Percentiles rank a stretch among this genome's conserved stretches.
These are phyloP conservation scores for Irineochytrium annulatum DNA, from an alignment of 192 early-diverging fungal genomes.

Conservation along the genomic window DNA sequence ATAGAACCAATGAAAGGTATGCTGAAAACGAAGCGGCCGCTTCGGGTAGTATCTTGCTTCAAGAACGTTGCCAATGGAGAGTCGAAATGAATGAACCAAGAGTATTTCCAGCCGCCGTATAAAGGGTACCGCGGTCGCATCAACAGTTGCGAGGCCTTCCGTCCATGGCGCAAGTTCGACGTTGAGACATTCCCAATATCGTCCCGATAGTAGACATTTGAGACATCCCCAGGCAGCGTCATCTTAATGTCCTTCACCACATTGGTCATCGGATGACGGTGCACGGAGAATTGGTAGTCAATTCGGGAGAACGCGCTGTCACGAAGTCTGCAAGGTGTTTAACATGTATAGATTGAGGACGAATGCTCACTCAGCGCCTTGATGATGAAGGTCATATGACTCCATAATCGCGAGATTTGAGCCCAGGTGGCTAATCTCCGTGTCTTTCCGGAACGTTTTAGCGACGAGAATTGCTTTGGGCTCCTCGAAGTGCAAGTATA, in stretches of 20 bases:
- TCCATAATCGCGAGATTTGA: slow-evolving; percentile 80
- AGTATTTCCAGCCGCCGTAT: slow-evolving; percentile 96
- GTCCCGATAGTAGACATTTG: slow-evolving; percentile 80
- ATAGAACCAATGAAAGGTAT: slow-evolving; percentile 69
- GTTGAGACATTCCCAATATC: slow-evolving; percentile 98
- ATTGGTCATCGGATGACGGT: slow-evolving; percentile 45
- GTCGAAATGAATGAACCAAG: slow-evolving; percentile 92
- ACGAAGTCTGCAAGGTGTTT: slow-evolving; percentile 14
- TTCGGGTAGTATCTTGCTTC: slow-evolving; percentile 43
- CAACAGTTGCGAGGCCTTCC: slow-evolving; percentile 55
- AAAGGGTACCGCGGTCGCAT: slow-evolving; percentile 90
- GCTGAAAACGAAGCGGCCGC: slow-evolving; percentile 55
- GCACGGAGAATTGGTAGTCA: slow-evolving; percentile 50
- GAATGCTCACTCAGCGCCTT: slow-evolving; percentile 68
- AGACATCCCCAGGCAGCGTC: slow-evolving; percentile 64
- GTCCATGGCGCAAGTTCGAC: slow-evolving; percentile 56
- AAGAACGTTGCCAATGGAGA: slow-evolving; percentile 65
- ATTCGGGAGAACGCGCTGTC: slow-evolving; percentile 67
- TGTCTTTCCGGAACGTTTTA: slow-evolving; percentile 56
- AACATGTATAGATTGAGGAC: slow-evolving; percentile 2
- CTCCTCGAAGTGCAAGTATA: slow-evolving; percentile 66
- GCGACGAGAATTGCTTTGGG: slow-evolving; percentile 55
- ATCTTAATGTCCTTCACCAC: slow-evolving; percentile 50
- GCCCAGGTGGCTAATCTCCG: slow-evolving; percentile 84
- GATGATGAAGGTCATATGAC: slow-evolving; percentile 67